Base-by-base conservation (phyloP, 1,284 basidiomycete genomes). In the Malassezia brasiliensis region DNA sequence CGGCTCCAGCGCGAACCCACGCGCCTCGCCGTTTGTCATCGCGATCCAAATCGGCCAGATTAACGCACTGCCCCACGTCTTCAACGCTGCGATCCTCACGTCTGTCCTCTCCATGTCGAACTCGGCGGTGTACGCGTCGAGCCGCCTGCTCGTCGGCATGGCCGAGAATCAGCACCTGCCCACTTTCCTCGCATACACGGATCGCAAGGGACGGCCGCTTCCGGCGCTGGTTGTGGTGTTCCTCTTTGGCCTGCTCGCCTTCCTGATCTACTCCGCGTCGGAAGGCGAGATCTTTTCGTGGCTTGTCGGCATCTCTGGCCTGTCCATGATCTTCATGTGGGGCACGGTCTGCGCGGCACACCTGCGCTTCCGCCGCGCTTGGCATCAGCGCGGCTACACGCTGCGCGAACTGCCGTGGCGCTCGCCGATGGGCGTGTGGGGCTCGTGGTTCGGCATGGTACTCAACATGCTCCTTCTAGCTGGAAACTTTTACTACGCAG, bases 281-380 rank as follows among this genome's bases (percentile, higher is more conserved):
- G 56, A 61, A 50, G 57, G 51, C 56, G 47, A 74, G 75, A 60
- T 79, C 56, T 77, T 64, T 61, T 22, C 64, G 63, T 79, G 79
- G 79, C 71, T 80, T 6, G 64, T 79, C 15, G 79, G 78, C 37
- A 68, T 80, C 10, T 77, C 77, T 19, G 79, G 79, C 66, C 75
- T 81, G 3, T 77, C 77, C 8, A 78, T 78, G 17, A 77, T 81
- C 61, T 77, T 80, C 73, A 77, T 78, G 42, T 80, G 66, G 66
- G 53, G 60, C 25, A 61, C 59, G 42, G 54, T 67, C 44, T 69
- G 63, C 47, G 55, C 59, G n/a, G 61, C 61, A 17, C 66, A 74
- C 67, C 76, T 78, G 47, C 77, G 79, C 44, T 56, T 56, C 54
- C 54, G 54, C 7, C 42, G 53, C 36, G 79, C 79, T 1, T 80